Conservation (phyloP, 345 rosid species). For the Salix brachista region DNA sequence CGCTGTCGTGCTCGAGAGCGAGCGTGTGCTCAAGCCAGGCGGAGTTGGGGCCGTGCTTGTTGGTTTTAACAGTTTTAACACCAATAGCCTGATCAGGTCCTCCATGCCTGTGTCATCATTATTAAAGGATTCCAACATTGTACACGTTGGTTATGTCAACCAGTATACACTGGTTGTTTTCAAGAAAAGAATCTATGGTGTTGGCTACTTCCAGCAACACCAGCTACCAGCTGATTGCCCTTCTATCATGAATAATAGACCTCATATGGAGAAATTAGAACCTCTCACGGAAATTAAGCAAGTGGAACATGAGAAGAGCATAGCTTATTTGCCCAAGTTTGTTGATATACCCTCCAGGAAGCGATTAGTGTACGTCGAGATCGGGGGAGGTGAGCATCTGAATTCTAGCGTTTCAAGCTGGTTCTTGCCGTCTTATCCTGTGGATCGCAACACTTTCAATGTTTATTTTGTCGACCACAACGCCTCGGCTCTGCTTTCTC, state of each 20-base stretch:
- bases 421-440: slow-evolving; percentile 68
- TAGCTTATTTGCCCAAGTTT: slow-evolving; percentile 61
- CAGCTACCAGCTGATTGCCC: slow-evolving; percentile 57
- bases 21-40: slow-evolving; percentile 73
- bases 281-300: slow-evolving; percentile 50
- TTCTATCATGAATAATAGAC: slow-evolving; percentile 40
- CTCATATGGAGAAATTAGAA: slow-evolving; percentile 49
- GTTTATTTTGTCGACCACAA: slow-evolving; percentile 76
- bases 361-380: slow-evolving; percentile 58
- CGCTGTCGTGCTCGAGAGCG: slow-evolving; percentile 72
- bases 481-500: slow-evolving; percentile 62
- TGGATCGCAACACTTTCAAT: slow-evolving; percentile 51
- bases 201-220: slow-evolving; percentile 41
- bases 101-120: slow-evolving; percentile 70
- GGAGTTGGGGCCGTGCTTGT: slow-evolving; percentile 82
- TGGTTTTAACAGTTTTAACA: slow-evolving; percentile 36
- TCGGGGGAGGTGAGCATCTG: slow-evolving; percentile 62
- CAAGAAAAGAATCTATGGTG: slow-evolving; percentile 43
- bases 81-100: slow-evolving; percentile 58
- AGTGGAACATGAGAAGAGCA: slow-evolving; percentile 32
- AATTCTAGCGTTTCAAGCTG: slow-evolving; percentile 38
- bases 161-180: slow-evolving; percentile 65
- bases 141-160: slow-evolving; percentile 56
- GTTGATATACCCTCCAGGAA: slow-evolving; percentile 45
- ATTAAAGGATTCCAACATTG: slow-evolving; percentile 59